A percentile compares a stretch with the other conserved stretches of the same genome.
These are phyloP conservation scores for Jaltomata sinuosa DNA, from an alignment of 257 asterid genomes.

Conservation along the genomic window DNA sequence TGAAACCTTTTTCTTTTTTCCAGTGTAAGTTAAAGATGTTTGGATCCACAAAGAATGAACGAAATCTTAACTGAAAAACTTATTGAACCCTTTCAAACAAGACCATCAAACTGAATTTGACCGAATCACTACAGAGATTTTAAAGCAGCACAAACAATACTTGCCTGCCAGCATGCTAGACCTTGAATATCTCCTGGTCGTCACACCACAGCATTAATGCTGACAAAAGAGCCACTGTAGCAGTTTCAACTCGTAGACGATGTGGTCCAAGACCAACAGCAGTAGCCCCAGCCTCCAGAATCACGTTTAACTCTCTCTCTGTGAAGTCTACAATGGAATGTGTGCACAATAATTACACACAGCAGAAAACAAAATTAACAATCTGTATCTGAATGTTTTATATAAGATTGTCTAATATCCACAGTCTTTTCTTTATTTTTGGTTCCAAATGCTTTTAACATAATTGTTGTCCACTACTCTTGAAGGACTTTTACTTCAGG, in stretches of 20 bases:
- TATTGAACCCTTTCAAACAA: not conserved
- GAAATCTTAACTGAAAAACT: not conserved
- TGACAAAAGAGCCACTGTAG: constrained; percentile 73
- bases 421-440: not conserved
- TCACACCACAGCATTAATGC: constrained; percentile 81
- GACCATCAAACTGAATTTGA: not conserved
- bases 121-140: not conserved
- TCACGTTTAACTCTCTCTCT: constrained; percentile 46
- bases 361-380: not conserved
- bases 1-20: not conserved
- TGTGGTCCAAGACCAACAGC: constrained; percentile 84
- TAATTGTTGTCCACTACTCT: not conserved
- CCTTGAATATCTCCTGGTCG: constrained; percentile 20
- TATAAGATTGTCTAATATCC: not conserved
- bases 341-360: not conserved
- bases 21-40: not conserved
- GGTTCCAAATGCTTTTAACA: not conserved
- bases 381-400: not conserved
- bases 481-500: not conserved
- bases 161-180: constrained; percentile 33
- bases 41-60: not conserved
- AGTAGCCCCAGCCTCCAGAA: constrained; percentile 65
- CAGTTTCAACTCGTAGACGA: constrained; percentile 94
- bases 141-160: constrained; percentile 3
- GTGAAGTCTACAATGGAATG: constrained; percentile 53